These are phyloP conservation scores for Tulasnella sp. DNA, from an alignment of 768 basidiomycete species.

Conservation along the genomic window DNA sequence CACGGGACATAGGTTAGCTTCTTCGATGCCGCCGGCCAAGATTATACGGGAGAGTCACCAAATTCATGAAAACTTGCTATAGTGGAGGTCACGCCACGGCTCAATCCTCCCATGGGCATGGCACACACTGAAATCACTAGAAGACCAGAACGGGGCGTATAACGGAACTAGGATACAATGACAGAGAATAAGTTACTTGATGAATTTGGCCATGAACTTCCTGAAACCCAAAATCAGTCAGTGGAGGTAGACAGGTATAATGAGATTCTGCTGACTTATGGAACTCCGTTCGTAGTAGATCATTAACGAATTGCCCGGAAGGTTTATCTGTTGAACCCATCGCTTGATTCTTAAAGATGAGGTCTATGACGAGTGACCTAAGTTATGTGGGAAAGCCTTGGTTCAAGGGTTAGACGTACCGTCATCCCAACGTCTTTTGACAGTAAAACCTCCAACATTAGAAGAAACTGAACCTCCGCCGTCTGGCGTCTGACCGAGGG, in stretches of 20 bases:
- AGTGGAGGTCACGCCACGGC: no score
- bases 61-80: no score
- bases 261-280: constrained; percentile 47
- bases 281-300: constrained; percentile 84
- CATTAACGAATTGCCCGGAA: constrained; percentile 83
- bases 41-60: no score
- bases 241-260: background rate
- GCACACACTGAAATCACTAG: background rate
- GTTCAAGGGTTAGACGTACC: constrained; percentile 37
- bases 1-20: no score
- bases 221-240: constrained; percentile 31
- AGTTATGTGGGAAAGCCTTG: constrained; percentile 5
- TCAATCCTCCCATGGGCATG: no score
- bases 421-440: constrained; percentile 92
- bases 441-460: constrained; percentile 71
- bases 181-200: constrained; percentile 35
- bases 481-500: constrained; percentile 57
- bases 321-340: constrained; percentile 47
- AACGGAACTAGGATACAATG: background rate
- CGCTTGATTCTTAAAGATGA: constrained; percentile 98
- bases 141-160: background rate
- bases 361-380: constrained; percentile 38
- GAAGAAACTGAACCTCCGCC: constrained; percentile 52
- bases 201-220: constrained; percentile 88
- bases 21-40: no score